Conservation (phyloP, 2,329 filamentous ascomycete species). For the Blastomyces parvus region DNA sequence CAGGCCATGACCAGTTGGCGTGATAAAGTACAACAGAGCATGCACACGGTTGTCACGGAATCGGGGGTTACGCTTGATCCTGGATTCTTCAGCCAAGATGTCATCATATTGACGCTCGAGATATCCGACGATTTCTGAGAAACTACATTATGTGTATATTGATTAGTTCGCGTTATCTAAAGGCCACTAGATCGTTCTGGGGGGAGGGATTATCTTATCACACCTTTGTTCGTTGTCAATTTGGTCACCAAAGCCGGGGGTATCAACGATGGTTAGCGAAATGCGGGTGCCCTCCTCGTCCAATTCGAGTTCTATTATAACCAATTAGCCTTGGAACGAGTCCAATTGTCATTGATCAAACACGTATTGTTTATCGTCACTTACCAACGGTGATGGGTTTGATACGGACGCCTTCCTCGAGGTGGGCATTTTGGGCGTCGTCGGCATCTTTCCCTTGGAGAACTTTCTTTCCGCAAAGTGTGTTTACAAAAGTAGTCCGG, state of each 20-base stretch:
- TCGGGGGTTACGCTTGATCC: slow-evolving; percentile 99
- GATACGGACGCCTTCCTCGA: slow-evolving; percentile 97
- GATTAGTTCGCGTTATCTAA: slow-evolving; percentile 13
- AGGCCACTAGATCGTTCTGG: slow-evolving; percentile 10
- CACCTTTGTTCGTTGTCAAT: slow-evolving; percentile 98
- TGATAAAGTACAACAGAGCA: slow-evolving; percentile 98
- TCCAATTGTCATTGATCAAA: slow-evolving; percentile 12
- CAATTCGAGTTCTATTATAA: slow-evolving; percentile 67
- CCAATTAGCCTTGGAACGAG: slow-evolving; percentile 24
- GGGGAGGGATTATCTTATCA: slow-evolving; percentile 19
- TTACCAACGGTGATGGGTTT: slow-evolving; percentile 95
- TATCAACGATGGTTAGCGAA: slow-evolving; percentile 96
- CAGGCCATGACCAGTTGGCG: slow-evolving; percentile 91
- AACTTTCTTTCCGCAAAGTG: slow-evolving; percentile 90
- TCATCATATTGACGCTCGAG: slow-evolving; percentile 99
- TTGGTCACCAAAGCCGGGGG: slow-evolving; percentile 94
- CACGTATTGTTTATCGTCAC: slow-evolving; percentile 27
- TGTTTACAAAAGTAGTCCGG: slow-evolving; percentile 98
- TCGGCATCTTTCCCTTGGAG: slow-evolving; percentile 87
- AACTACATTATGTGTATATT: slow-evolving; percentile 46
- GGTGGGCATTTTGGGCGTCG: slow-evolving; percentile 74
- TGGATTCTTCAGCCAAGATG: slow-evolving; percentile 96
- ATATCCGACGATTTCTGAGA: slow-evolving; percentile 95
- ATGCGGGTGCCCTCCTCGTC: slow-evolving; percentile 98
- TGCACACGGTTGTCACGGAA: slow-evolving; percentile 99